phyloP scores from a whole-genome alignment of 2,329 filamentous ascomycete genomes.

The Cladosporium austrohemisphaericum region DNA sequence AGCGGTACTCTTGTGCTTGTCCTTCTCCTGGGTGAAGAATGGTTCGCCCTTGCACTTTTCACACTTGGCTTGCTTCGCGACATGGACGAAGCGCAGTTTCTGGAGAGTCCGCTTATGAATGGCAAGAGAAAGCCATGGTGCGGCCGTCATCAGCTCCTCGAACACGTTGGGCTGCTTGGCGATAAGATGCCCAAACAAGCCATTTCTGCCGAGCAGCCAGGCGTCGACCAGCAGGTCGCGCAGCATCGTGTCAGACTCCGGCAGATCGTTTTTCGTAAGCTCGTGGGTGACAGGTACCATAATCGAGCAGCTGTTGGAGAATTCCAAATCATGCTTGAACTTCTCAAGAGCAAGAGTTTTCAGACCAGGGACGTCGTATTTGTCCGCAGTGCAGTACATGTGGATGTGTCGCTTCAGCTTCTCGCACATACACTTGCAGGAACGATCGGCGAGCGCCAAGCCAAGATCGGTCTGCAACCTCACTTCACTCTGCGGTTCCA shows the following conservation, averaged over 20 bases:
- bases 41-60: background rate
- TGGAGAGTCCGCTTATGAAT: background rate
- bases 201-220: background rate
- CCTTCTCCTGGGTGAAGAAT: background rate
- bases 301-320: background rate
- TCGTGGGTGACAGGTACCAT: background rate
- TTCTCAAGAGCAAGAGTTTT: constrained; percentile 13
- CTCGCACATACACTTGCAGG: too few relatives aligned
- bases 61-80: background rate
- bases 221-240: background rate
- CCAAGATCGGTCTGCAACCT: background rate
- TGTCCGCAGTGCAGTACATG: constrained; percentile 19
- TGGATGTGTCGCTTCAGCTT: background rate
- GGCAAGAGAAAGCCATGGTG: background rate
- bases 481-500: too few relatives aligned
- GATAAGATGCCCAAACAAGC: background rate
- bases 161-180: background rate
- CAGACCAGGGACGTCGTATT: constrained; percentile 18
- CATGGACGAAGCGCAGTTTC: background rate
- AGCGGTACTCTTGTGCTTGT: too few relatives aligned
- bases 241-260: background rate
- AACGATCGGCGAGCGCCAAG: too few relatives aligned
- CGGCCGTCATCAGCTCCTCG: background rate
- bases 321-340: constrained; percentile 3
- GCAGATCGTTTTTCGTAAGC: background rate